Base-by-base conservation (phyloP, 805 yeast species). In the Candida silvicultrix region DNA sequence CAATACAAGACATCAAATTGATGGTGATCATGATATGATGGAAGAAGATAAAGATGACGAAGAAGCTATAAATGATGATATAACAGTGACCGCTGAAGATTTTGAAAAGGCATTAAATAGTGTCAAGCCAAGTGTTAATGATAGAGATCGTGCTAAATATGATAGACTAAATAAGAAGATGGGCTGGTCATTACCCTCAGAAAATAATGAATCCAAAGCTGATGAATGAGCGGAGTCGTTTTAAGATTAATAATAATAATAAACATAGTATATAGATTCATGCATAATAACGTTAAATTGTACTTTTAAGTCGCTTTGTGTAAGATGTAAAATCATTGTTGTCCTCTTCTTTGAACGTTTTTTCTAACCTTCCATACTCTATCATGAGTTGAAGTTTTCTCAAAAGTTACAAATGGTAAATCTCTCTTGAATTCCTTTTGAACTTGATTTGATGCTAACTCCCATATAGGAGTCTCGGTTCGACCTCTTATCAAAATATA, bases 61-160 rank as follows among this genome's bases (percentile, higher is more conserved):
- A 23, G 25, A 23, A 23, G 25, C 9, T 9, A 23, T 23, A 5
- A 23, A 60, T 23, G 67, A 65, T 16, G 60, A 64, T 44, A 74
- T 85, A 14, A 56, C 61, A 9, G 96, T 92, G 9, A 77, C 82
- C 0, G 61, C 60, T 46, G 73, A 68, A 1, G 96, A 94, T 62
- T 92, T 92, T 55, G 70, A 71, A 35, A 58, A 54, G 10, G 97
- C 98, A 0, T 74, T 94, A 49, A 68, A 69, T 29, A 80, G 79
- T 50, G 88, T 94, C 18, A 83, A 84, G 51, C 97, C 98, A 1
- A 85, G 95, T 62, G 99, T 92, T 5, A 82, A 89, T 53, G 97
- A 89, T 59, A 74, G 71, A 50, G 97, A 90, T 59, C 75, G 97
- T 50, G 56, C 69, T 38, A 85, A 83, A 58, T 90, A 90, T 60